These are phyloP conservation scores for Canavalia gladiata DNA, from an alignment of 306 rosid genomes.

Conservation along the genomic window DNA sequence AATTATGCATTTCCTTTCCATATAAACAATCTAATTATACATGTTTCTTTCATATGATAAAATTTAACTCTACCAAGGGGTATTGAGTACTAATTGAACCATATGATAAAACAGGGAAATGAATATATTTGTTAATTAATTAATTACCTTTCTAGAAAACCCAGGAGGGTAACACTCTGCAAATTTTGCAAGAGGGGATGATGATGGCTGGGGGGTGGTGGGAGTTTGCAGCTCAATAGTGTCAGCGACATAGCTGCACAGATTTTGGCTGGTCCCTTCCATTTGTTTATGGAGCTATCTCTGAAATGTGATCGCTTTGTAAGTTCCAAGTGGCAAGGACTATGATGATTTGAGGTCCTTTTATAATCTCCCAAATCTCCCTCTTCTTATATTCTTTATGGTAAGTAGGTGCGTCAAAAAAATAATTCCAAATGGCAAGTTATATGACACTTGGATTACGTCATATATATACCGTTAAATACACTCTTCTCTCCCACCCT, in stretches of 20 bases:
- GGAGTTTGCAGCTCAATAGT: slow-evolving; percentile 45
- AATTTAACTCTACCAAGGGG: too few relatives aligned
- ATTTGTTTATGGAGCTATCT: slow-evolving; percentile 14
- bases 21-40: too few relatives aligned
- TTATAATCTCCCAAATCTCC: background rate
- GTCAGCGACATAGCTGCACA: slow-evolving; percentile 7
- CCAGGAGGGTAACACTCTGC: slow-evolving; percentile 60
- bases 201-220: background rate
- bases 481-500: too few relatives aligned
- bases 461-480: background rate
- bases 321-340: background rate
- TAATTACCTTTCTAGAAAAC: slow-evolving; percentile 61
- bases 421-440: background rate
- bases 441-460: slow-evolving; percentile 11
- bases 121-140: too few relatives aligned
- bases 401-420: background rate
- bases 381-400: background rate
- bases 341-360: background rate
- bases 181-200: slow-evolving; percentile 21
- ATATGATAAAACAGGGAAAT: too few relatives aligned
- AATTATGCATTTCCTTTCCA: too few relatives aligned
- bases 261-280: slow-evolving; percentile 34
- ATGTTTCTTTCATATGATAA: too few relatives aligned
- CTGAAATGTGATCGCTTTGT: background rate
- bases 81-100: too few relatives aligned